Evolutionary conservation across 768 basidiomycete genomes (phyloP).

Genomic region (Thelephora ganbajun): DNA sequence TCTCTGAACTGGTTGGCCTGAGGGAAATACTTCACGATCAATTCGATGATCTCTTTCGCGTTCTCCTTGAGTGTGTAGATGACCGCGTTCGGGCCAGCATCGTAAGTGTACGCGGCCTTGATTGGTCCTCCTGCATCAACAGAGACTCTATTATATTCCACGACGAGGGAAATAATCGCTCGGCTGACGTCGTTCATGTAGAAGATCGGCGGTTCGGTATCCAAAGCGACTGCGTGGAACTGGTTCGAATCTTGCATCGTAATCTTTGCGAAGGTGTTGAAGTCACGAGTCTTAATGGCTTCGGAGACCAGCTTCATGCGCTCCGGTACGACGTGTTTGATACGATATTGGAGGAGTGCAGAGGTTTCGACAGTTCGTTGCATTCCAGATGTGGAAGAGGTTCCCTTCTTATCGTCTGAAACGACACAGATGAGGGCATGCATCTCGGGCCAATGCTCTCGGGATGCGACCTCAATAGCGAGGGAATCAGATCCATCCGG

Average conservation of each 20-base stretch:
- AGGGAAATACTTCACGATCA: slow-evolving; percentile 81
- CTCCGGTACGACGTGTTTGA: slow-evolving; percentile 71
- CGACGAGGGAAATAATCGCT: slow-evolving; percentile 83
- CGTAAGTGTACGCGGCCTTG: slow-evolving; percentile 96
- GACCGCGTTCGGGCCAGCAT: slow-evolving; percentile 97
- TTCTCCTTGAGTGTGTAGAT: slow-evolving; percentile 78
- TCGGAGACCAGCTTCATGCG: slow-evolving; percentile 73
- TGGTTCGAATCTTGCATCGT: slow-evolving; percentile 98
- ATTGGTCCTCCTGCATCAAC: slow-evolving; percentile 40
- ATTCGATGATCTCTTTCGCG: slow-evolving; percentile 60
- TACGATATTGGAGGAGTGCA: slow-evolving; percentile 75
- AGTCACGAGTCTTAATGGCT: slow-evolving; percentile 72
- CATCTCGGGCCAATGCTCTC: slow-evolving; percentile 86
- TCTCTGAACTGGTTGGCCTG: slow-evolving; percentile 67
- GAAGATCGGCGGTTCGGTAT: slow-evolving; percentile 96
- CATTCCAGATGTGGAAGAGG: slow-evolving; percentile 92
- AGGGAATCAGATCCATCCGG: slow-evolving; percentile 73
- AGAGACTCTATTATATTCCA: slow-evolving; percentile 82
- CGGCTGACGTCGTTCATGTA: slow-evolving; percentile 97
- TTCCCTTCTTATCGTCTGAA: slow-evolving; percentile 91
- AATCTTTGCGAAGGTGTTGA: slow-evolving; percentile 76
- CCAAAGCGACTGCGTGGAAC: slow-evolving; percentile 96
- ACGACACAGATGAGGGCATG: slow-evolving; percentile 98
- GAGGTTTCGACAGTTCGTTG: slow-evolving; percentile 95
- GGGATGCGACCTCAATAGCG: slow-evolving; percentile 77